Evolutionary conservation across 2,329 filamentous ascomycete genomes (phyloP).

Genomic region (Emmonsiellopsis sp.): DNA sequence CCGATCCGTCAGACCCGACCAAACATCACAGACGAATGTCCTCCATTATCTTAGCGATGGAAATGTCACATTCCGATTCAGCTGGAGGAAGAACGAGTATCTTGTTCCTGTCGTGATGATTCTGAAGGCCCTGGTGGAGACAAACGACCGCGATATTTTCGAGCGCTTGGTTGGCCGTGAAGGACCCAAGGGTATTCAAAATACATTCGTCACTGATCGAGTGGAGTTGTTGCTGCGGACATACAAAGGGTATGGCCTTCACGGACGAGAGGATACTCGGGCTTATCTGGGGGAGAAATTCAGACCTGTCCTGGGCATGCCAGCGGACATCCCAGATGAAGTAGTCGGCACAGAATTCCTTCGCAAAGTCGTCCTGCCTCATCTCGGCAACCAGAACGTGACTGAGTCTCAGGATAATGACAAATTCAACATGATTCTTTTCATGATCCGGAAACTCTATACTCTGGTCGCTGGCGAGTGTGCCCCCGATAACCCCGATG

Average conservation of each 20-base stretch:
- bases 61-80: conserved; percentile 94
- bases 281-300: conserved; percentile 88
- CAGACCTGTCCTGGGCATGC: conserved; percentile 73
- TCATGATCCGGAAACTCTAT: conserved; percentile 96
- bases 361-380: conserved; percentile 79
- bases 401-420: conserved; percentile 76
- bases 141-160: conserved; percentile 92
- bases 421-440: conserved; percentile 88
- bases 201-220: conserved; percentile 90
- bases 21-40: conserved; percentile 95
- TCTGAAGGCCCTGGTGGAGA: conserved; percentile 87
- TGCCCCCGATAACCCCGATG: conserved; percentile 89
- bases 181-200: conserved; percentile 67
- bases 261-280: conserved; percentile 71
- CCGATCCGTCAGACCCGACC: conserved; percentile 87
- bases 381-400: conserved; percentile 78
- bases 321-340: conserved; percentile 75
- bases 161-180: conserved; percentile 78
- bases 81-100: conserved; percentile 95
- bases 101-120: conserved; percentile 96
- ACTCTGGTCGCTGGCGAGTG: conserved; percentile 87
- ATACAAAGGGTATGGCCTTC: conserved; percentile 82
- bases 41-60: conserved; percentile 93
- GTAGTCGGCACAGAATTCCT: conserved; percentile 88
- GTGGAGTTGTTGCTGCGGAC: conserved; percentile 86